Evolutionary conservation across 2,329 filamentous ascomycete species (phyloP), one percentile per base, ranked within the genome.

Genomic region (Scedosporium minutisporum): DNA sequence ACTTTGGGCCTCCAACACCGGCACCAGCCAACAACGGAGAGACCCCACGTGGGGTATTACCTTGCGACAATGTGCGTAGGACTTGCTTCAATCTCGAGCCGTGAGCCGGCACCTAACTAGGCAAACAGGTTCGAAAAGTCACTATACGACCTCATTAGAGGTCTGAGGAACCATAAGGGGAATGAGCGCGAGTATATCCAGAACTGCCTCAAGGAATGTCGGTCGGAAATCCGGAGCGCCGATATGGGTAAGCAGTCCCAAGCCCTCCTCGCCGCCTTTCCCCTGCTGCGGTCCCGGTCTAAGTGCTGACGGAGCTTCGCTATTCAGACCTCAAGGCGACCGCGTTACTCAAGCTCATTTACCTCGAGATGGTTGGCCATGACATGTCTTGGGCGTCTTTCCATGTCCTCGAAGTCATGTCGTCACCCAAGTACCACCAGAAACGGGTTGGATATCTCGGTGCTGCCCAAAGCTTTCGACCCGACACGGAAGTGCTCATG

Each of bases 331-430:
- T 96, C 76, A 99, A 99, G 81, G 93, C 95, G 21, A 97, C 92
- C 41, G 95, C 95, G 57, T 82, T 99, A 62, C 80, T 99, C 71
- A 99, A 99, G 80, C 84, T 99, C 69, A 88, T 97, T 61, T 99
- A 99, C 74, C 85, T 99, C 67, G 95, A 99, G 74, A 99, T 99
- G 95, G 93, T 97, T 68, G 95, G 95, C 14, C 90, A 97, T 73
- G 95, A 97, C 76, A 99, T 99, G 95, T 97, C 93, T 3, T 99
- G 95, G 95, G 95, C 95, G 3, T 93, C 93, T 12, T 99, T 99
- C 77, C 91, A 99, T 74, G 93, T 97, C 61, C 87, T 99, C 58
- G 95, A 99, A 78, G 95, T 99, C 77, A 99, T 99, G 95, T 96
- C 93, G 44, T 96, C 91, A 46, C 82, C 89, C 58, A 97, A 97